Evolutionary conservation across 768 basidiomycete species (phyloP).

Genomic region (Lentinula edodes): DNA sequence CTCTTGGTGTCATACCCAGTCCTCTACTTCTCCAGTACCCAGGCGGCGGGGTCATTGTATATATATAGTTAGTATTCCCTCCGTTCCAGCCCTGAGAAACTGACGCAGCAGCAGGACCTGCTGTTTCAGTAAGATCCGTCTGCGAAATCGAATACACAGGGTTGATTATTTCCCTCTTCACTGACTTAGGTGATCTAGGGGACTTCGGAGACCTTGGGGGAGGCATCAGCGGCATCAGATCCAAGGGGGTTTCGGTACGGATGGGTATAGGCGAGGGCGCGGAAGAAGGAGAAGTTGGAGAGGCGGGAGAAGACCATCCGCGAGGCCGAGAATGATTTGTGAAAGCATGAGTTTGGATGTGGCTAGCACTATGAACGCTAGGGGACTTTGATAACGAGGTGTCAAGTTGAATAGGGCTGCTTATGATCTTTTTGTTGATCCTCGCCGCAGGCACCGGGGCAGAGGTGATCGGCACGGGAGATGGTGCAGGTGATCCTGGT

Average conservation of each 20-base stretch:
- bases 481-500: constrained; percentile 18
- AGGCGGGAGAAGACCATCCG: constrained; percentile 21
- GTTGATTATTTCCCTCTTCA: constrained; percentile 32
- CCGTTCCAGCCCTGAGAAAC: not conserved
- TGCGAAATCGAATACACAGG: constrained; percentile 54
- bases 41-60: constrained; percentile 42
- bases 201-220: constrained; percentile 53
- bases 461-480: constrained; percentile 8
- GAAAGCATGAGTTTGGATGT: constrained; percentile 5
- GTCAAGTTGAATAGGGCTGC: constrained; percentile 31
- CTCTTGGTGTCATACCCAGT: constrained; percentile 1
- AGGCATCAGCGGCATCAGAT: constrained; percentile 57
- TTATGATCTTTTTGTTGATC: constrained; percentile 40
- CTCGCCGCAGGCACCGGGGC: not conserved
- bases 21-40: not conserved
- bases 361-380: constrained; percentile 15
- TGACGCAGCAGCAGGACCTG: not conserved
- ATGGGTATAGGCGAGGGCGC: constrained; percentile 31
- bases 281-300: constrained; percentile 21
- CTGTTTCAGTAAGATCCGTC: constrained; percentile 31
- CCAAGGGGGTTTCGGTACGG: constrained; percentile 62
- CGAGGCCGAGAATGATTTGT: constrained; percentile 13
- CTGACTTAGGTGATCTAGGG: not conserved
- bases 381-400: constrained; percentile 16
- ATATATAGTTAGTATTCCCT: constrained; percentile 12